Percentiles rank a stretch among this genome's conserved stretches.
Evolutionary conservation across 108 stramenopile species (phyloP).

Genomic region (Pseudonitzschia delicatissima): DNA sequence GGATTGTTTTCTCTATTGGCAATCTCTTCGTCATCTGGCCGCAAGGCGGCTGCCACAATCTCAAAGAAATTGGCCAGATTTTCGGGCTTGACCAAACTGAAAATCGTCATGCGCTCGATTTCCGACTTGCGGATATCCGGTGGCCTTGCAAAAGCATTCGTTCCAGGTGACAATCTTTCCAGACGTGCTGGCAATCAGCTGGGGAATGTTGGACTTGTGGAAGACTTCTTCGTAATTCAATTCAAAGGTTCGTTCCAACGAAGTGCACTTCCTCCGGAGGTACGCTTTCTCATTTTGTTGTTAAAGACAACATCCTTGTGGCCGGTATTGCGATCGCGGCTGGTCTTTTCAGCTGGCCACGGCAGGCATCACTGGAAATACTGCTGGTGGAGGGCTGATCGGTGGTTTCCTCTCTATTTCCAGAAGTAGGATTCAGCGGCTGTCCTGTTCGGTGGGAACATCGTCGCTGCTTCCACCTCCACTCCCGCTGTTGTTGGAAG

Average conservation of each 20-base stretch:
- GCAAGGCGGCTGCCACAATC: constrained; percentile 59
- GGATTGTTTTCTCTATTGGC: background rate
- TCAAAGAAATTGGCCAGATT: constrained; percentile 78
- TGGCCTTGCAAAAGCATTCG: constrained; percentile 63
- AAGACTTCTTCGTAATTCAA: constrained; percentile 80
- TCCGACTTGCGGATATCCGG: constrained; percentile 56
- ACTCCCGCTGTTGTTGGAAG: constrained; percentile 29
- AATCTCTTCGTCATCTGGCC: constrained; percentile 14
- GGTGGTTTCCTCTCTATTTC: background rate
- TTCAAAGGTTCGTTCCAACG: constrained; percentile 45
- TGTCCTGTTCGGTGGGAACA: constrained; percentile 17
- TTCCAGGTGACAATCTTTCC: constrained; percentile 80
- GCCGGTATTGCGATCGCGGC: constrained; percentile 17
- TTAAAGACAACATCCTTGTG: constrained; percentile 36
- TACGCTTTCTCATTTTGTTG: constrained; percentile 15
- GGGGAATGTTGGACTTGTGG: constrained; percentile 70
- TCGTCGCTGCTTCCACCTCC: constrained; percentile 17
- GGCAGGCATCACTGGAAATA: constrained; percentile 64
- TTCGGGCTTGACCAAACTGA: constrained; percentile 69
- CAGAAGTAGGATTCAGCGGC: constrained; percentile 1
- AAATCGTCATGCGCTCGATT: constrained; percentile 63
- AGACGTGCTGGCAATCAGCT: constrained; percentile 73
- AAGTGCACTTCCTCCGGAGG: constrained; percentile 32
- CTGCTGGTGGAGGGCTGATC: constrained; percentile 31
- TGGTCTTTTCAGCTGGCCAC: constrained; percentile 46